Evolutionary conservation across 2,329 filamentous ascomycete species (phyloP).

Genomic region (Chaetomiaceae sp.): DNA sequence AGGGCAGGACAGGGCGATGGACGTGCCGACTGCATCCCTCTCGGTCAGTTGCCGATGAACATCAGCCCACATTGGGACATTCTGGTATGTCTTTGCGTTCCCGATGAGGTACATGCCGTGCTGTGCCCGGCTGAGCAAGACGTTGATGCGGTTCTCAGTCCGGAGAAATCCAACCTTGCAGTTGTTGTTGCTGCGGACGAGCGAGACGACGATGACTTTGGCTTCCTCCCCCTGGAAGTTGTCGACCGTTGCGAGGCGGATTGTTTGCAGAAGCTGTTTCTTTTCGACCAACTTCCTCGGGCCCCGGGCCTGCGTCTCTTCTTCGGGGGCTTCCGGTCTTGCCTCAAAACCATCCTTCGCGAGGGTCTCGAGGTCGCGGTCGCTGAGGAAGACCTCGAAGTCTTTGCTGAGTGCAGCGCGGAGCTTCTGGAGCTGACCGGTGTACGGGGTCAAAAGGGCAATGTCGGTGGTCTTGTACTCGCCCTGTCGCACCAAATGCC

Average conservation of each 20-base stretch:
- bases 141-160: constrained; percentile 64
- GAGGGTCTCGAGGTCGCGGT: constrained; percentile 57
- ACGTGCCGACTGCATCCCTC: constrained; percentile 44
- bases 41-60: constrained; percentile 51
- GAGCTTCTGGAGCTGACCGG: constrained; percentile 53
- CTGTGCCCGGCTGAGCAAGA: constrained; percentile 61
- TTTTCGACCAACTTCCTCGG: constrained; percentile 28
- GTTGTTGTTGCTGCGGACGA: constrained; percentile 64
- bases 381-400: constrained; percentile 60
- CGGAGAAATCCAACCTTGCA: constrained; percentile 60
- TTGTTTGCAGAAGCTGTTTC: constrained; percentile 42
- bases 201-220: constrained; percentile 63
- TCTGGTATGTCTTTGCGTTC: constrained; percentile 53
- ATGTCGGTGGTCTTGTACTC: constrained; percentile 57
- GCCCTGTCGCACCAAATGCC: constrained; percentile 63
- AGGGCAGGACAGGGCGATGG: constrained; percentile 54
- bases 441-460: constrained; percentile 65
- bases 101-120: constrained; percentile 71
- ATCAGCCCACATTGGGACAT: constrained; percentile 59
- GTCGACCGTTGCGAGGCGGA: constrained; percentile 62
- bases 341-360: constrained; percentile 35
- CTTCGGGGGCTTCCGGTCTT: background rate
- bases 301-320: background rate
- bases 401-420: constrained; percentile 40
- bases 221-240: constrained; percentile 78